These are phyloP conservation scores for Backusella liffmaniae DNA, from an alignment of 192 early-diverging fungal genomes.

Conservation along the genomic window DNA sequence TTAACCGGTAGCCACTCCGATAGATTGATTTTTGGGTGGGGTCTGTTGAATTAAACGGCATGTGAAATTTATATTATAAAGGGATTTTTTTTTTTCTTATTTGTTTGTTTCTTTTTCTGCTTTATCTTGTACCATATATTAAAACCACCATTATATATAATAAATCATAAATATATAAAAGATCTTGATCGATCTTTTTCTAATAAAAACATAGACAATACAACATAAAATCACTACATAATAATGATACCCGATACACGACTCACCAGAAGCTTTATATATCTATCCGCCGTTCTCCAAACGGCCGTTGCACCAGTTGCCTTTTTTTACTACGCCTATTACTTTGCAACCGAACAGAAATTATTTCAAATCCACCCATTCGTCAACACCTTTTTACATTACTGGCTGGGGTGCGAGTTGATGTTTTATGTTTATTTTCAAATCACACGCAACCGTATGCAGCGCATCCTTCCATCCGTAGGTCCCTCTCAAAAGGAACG, in stretches of 20 bases:
- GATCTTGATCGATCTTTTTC: background rate
- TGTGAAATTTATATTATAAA: background rate
- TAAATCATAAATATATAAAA: background rate
- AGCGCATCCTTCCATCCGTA: slow-evolving; percentile 9
- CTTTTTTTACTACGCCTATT: slow-evolving; percentile 30
- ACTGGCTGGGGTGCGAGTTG: slow-evolving; percentile 32
- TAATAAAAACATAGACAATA: background rate
- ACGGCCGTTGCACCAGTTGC: slow-evolving; percentile 26
- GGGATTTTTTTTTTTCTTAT: background rate
- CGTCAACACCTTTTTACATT: slow-evolving; percentile 24
- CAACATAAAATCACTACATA: background rate
- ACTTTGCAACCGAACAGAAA: slow-evolving; percentile 10
- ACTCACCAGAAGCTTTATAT: slow-evolving; percentile 17
- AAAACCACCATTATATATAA: background rate
- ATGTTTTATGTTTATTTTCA: slow-evolving; percentile 33
- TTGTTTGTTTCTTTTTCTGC: background rate
- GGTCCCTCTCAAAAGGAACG: slow-evolving; percentile 11
- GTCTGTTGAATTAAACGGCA: background rate
- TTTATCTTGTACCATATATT: background rate
- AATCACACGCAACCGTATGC: slow-evolving; percentile 31
- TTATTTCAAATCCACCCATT: background rate
- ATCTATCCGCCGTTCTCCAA: slow-evolving; percentile 14
- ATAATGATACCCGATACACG: slow-evolving; percentile 23
- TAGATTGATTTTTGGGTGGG: background rate
- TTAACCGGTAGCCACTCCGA: background rate